Percentiles rank a stretch among this genome's conserved stretches.
These are phyloP conservation scores for Eutypa lata DNA, from an alignment of 2,329 filamentous ascomycete genomes.

Conservation along the genomic window DNA sequence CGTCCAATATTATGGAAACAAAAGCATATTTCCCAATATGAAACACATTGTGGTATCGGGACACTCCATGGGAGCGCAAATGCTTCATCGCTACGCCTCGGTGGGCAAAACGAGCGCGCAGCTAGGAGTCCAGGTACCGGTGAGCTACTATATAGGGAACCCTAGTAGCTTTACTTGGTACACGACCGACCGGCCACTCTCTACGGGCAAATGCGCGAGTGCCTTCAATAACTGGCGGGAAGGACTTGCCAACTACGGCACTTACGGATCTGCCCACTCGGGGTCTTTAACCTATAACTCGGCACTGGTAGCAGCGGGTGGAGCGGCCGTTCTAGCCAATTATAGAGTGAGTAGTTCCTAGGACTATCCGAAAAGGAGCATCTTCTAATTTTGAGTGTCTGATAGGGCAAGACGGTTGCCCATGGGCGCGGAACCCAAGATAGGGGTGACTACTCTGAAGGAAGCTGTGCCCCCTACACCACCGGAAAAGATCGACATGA, in stretches of 20 bases:
- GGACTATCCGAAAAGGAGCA: background rate
- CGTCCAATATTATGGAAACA: constrained; percentile 4
- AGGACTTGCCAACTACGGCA: constrained; percentile 1
- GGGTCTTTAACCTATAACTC: constrained; percentile 1
- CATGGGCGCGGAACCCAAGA: background rate
- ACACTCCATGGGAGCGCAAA: constrained; percentile 5
- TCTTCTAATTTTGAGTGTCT: background rate
- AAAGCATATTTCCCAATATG: constrained; percentile 1
- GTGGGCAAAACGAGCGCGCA: constrained; percentile 4
- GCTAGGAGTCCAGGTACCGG: background rate
- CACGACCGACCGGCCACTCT: background rate
- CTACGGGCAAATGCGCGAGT: constrained; percentile 2
- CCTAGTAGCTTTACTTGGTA: constrained; percentile 3
- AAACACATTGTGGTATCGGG: constrained; percentile 5
- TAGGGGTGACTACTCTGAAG: constrained; percentile 4
- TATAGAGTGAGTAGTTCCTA: background rate
- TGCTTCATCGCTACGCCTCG: constrained; percentile 3
- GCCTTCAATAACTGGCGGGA: constrained; percentile 4
- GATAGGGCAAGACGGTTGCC: constrained; percentile 1
- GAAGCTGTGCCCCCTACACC: constrained; percentile 1
- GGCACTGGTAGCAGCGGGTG: background rate
- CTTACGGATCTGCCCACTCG: constrained; percentile 1
- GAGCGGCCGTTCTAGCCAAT: constrained; percentile 2
- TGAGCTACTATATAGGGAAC: constrained; percentile 4
- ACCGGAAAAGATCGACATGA: constrained; percentile 3